These are phyloP conservation scores for Waitea zeae DNA, from an alignment of 1,284 basidiomycete species.

Conservation along the genomic window DNA sequence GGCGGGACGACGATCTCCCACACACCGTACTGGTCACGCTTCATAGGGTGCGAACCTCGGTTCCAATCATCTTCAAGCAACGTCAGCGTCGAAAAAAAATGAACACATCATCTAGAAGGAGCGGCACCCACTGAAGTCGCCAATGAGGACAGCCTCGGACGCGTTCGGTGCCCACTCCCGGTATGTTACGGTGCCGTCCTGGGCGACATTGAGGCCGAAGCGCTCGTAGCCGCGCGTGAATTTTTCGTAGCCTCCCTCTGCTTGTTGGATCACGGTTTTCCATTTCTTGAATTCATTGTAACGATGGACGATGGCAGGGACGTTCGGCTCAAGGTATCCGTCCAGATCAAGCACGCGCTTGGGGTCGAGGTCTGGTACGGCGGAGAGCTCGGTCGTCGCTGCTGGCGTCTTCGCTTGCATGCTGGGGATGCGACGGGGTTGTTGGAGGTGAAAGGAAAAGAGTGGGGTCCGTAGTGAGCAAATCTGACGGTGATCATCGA, in stretches of 20 bases:
- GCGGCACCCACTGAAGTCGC: slow-evolving; percentile 79
- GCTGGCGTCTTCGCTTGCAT: too few species aligned
- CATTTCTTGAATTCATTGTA: slow-evolving; percentile 58
- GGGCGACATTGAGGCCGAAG: slow-evolving; percentile 68
- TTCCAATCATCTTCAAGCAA: slow-evolving; percentile 68
- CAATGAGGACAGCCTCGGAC: slow-evolving; percentile 68
- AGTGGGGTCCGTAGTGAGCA: not conserved
- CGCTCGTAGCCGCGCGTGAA: slow-evolving; percentile 82
- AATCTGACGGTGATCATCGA: too few species aligned
- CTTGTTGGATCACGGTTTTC: slow-evolving; percentile 53
- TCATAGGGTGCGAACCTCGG: slow-evolving; percentile 73
- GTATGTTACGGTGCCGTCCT: slow-evolving; percentile 63
- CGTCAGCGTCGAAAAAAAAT: not conserved
- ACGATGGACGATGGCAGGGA: slow-evolving; percentile 54
- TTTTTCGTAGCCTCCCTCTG: slow-evolving; percentile 79
- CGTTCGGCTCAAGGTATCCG: slow-evolving; percentile 61
- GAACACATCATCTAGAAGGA: slow-evolving; percentile 3
- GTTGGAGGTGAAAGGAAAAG: not conserved
- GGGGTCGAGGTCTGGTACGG: too few species aligned
- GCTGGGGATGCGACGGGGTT: too few species aligned
- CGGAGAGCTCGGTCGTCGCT: slow-evolving; percentile 22
- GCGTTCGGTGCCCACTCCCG: slow-evolving; percentile 96
- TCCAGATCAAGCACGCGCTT: slow-evolving; percentile 44
- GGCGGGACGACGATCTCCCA: slow-evolving; percentile 83
- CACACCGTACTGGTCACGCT: slow-evolving; percentile 77